phyloP scores from a whole-genome alignment of 2,329 filamentous ascomycete genomes.

The Pochonia chlamydosporia region DNA sequence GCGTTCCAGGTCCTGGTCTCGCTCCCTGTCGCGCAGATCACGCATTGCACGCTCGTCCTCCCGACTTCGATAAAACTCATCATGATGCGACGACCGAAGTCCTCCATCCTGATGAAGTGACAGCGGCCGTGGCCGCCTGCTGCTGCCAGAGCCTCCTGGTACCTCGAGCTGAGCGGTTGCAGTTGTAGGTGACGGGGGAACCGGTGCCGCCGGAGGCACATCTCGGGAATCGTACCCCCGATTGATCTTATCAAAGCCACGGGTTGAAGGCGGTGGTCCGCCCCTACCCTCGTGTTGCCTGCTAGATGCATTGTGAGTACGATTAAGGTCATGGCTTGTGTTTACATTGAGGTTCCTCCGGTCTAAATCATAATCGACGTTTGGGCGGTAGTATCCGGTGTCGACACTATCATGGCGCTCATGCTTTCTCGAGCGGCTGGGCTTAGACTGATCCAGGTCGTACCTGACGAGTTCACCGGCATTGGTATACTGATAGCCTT shows the following conservation, averaged over 20 bases:
- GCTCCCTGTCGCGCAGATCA: conserved; percentile 33
- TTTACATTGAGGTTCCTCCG: conserved; percentile 40
- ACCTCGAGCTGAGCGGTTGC: conserved; percentile 12
- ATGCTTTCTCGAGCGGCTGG: conserved; percentile 25
- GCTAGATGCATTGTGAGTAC: conserved; percentile 32
- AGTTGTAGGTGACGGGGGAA: conserved; percentile 29
- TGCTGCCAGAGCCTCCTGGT: conserved; percentile 10
- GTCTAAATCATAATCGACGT: conserved; percentile 45
- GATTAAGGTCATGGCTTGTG: conserved; percentile 36
- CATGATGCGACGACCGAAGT: conserved; percentile 35
- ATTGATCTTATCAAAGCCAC: conserved; percentile 66
- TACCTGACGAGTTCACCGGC: conserved; percentile 56
- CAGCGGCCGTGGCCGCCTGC: conserved; percentile 34
- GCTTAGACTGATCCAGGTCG: conserved; percentile 49
- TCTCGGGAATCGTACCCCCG: conserved; percentile 41
- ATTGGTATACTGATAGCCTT: conserved; percentile 60
- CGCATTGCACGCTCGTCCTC: conserved; percentile 41
- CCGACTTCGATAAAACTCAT: conserved; percentile 42
- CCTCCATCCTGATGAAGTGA: conserved; percentile 48
- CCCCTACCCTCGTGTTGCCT: conserved; percentile 34
- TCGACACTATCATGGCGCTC: conserved; percentile 50
- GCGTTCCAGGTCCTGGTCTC: conserved; percentile 27
- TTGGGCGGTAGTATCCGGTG: conserved; percentile 49
- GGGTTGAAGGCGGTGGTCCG: conserved; percentile 61
- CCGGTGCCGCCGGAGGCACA: conserved; percentile 36